Evolutionary conservation across 2,329 filamentous ascomycete genomes (phyloP).

Genomic region (Bipolaris cookei): DNA sequence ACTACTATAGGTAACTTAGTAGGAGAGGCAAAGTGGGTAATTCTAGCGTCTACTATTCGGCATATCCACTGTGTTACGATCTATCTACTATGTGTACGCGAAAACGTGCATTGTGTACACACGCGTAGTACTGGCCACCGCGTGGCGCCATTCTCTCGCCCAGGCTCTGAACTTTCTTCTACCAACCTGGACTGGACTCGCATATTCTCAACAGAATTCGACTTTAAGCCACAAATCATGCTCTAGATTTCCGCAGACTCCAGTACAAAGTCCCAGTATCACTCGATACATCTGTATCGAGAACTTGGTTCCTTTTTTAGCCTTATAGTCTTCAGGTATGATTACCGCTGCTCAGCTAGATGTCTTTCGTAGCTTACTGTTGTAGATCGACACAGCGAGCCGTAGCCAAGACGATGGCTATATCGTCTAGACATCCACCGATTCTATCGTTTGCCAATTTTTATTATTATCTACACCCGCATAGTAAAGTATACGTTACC

Average conservation of each 20-base stretch:
- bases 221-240: conserved; percentile 4
- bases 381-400: not conserved
- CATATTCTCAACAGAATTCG: no score
- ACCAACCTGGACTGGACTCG: no score
- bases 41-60: no score
- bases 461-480: not conserved
- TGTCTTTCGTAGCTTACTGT: not conserved
- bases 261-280: not conserved
- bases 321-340: not conserved
- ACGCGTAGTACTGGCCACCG: no score
- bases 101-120: no score
- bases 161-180: no score
- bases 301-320: not conserved
- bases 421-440: not conserved
- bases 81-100: no score
- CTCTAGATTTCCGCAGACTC: not conserved
- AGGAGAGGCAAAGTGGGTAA: no score
- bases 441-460: not conserved
- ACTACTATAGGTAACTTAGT: no score
- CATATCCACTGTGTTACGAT: no score
- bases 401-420: not conserved
- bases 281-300: not conserved
- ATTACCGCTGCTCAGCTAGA: not conserved
- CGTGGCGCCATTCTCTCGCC: no score
- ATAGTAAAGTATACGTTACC: not conserved